Base-by-base conservation (phyloP, 179 eudicot genomes). In the Silene coronaria region DNA sequence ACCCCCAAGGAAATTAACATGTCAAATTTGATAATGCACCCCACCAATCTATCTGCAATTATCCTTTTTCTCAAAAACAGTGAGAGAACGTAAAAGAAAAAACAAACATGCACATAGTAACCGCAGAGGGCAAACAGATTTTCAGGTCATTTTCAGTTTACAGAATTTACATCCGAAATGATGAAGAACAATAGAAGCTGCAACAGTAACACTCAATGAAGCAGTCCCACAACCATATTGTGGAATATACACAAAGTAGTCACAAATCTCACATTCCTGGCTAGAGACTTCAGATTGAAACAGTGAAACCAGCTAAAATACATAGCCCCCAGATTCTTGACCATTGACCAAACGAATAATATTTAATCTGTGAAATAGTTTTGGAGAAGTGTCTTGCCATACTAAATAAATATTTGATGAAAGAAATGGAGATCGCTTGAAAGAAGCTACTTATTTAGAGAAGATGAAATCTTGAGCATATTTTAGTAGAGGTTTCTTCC, bases 171-270 rank as follows among this genome's bases (percentile, higher is more conserved):
- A 96, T 77, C 87, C 97, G 81, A 87, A 94, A 53, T 94, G 97
- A 90, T 94, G 98, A 23, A 94, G 87, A 21, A 92, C 91, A 59
- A 94, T 92, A 61, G 98, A 94, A 80, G 97, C 98, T 74, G 98
- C 97, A 28, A 92, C 90, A 48, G 98, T 94, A 73, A 94, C 97
- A 78, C 92, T 92, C 63, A 94, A 71, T 9, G 97, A 94, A 77
- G 97, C 98, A 76, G 98, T 94, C 72, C 98, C 98, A 84, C 96
- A 84, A n/a, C 98, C 98, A 80, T 92, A 90, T 81, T 94, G 98
- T 27, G 98, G 97, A 81, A 94, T 94, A 71, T 92, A 94, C 61
- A 92, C 89, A 80, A 94, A 94, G 79, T 89, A 94, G 81, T 94
- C 98, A 76, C 98, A 94, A 64, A 94, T 89, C 80, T 92, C 96